Evolutionary conservation across 306 rosid genomes (phyloP), one percentile per base, ranked within the genome.

Genomic region (Inga oerstediana): DNA sequence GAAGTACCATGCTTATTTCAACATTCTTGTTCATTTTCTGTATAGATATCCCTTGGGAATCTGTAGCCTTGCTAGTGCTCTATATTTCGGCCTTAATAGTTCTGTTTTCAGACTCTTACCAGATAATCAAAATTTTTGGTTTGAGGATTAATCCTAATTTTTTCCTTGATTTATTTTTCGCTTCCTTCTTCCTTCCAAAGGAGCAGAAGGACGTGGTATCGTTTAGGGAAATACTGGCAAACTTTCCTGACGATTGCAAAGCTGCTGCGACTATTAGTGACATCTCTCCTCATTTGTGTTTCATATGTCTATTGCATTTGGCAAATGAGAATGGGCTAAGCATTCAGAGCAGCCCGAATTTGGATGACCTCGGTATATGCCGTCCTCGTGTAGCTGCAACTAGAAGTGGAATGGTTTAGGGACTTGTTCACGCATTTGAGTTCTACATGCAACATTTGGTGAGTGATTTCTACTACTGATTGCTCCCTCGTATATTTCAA

Each of bases 301-400:
- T 96, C 90, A 96, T 96, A 80, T 96, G 98, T 91, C 83, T 94
- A 27, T 81, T 96, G 83, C 98, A 96, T 91, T 83, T 96, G 81
- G 99, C 99, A 51, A 94, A 92, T 80, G 97, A 96, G 87, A 92
- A 96, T 44, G 99, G 98, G 32, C 79, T 92, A 89, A 89, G 94
- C 83, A 88, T 96, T 77, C 86, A 88, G 12, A 89, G 89, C 83
- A 59, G 65, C 83, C 83, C 89, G 74, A 85, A 85, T 86, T 85
- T 94, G 89, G 94, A 94, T 75, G 98, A 96, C 88, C 93, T 94
- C 69, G 80, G 77, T 24, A 84, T 94, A 81, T 72, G 59, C 81
- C 87, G 89, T 76, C 87, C 92, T 76, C 83, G 58, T 48, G 82
- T 34, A 65, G 81, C 56, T 22, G 76, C 58, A 43, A 37, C 84